Base-by-base conservation (phyloP, 306 rosid genomes). In the Sicyos edulis region DNA sequence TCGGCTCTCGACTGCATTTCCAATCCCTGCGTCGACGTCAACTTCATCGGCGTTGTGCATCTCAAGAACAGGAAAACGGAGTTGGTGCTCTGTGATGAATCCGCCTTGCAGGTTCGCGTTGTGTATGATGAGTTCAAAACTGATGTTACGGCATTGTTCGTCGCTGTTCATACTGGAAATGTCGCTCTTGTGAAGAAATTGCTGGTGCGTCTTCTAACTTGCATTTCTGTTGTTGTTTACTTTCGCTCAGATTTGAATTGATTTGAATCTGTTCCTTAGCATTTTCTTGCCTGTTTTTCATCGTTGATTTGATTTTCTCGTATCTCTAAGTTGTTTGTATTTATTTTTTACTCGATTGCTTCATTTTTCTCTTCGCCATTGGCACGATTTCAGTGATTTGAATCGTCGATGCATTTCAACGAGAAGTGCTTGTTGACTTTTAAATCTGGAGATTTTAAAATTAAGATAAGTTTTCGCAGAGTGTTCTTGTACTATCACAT, bases 71-170 rank as follows among this genome's bases (percentile, higher is more conserved):
- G 87, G 72, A 84, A 65, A 77, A 67, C 93, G 0, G 90, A 92
- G 78, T 62, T 90, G 52, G 53, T 87, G 4, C 54, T 85, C 4
- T 49, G 58, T 26, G 83, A 82, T 7, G 96, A 92, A 79, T 84
- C 91, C 58, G 67, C 91, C 44, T 85, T 77, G 64, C 84, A 83
- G 34, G 91, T 90, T 52, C 83, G 86, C 34, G 63, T 92, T 0
- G 82, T 78, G 71, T 84, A 82, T 77, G 85, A 78, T 79, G 98
- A 92, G 82, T 84, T 87, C 80, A 86, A 81, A 71, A 78, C 93
- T 52, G 98, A 92, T 58, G 96, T 92, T 65, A 83, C 98, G 50
- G 86, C 98, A 20, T 87, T 92, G 44, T 88, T 92, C 76, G 88
- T 87, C 72, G 98, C 98, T 16, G 98, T 90, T 54, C 96, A 92